Conservation (phyloP, 768 basidiomycete species). For the Phylloporus rhodoxanthus region DNA sequence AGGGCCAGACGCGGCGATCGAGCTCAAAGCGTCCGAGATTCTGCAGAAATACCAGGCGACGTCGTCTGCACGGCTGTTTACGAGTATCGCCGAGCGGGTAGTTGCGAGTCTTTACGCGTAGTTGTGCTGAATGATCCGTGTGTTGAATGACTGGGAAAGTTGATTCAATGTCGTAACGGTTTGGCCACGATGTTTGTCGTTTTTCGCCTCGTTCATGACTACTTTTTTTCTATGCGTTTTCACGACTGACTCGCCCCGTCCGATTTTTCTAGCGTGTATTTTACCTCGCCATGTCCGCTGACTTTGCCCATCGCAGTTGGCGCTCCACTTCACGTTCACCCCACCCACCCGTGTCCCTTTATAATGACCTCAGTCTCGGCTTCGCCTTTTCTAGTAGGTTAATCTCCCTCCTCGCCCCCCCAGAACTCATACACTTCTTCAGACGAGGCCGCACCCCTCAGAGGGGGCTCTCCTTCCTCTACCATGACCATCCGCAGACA, state of each 20-base stretch:
- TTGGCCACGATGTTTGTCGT: constrained; percentile 21
- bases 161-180: constrained; percentile 25
- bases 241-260: constrained; percentile 17
- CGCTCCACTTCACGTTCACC: constrained; percentile 14
- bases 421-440: constrained; percentile 29
- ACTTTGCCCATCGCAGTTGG: constrained; percentile 14
- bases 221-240: constrained; percentile 28
- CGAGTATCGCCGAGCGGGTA: constrained; percentile 46
- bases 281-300: constrained; percentile 21
- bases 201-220: constrained; percentile 22
- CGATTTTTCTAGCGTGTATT: constrained; percentile 13
- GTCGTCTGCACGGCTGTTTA: constrained; percentile 63
- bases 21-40: constrained; percentile 41
- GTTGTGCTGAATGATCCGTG: constrained; percentile 12
- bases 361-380: constrained; percentile 17
- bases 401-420: constrained; percentile 13
- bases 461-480: constrained; percentile 26
- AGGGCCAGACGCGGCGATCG: constrained; percentile 20
- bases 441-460: constrained; percentile 13
- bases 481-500: constrained; percentile 25
- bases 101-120: constrained; percentile 27
- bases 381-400: constrained; percentile 17
- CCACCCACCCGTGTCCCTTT: constrained; percentile 11
- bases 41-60: constrained; percentile 62
- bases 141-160: constrained; percentile 2